Base-by-base conservation (phyloP, 306 rosid genomes). In the Cicer pinnatifidum region DNA sequence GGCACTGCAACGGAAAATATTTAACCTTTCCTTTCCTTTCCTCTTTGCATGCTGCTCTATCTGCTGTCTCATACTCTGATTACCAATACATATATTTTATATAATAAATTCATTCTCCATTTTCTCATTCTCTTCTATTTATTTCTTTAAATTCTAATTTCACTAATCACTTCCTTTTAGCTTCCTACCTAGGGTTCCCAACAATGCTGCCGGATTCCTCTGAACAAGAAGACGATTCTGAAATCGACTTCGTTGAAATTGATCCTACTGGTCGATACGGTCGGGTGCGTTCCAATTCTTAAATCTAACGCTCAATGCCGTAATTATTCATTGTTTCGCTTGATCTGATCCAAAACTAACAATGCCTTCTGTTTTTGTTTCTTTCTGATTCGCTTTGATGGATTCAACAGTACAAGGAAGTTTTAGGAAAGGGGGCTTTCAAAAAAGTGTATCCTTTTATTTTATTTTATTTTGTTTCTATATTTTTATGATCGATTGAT, bases 371-470 rank as follows among this genome's bases (percentile, higher is more conserved):
- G n/a, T 61, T 78, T 68, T 67, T 47, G n/a, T 6, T 72, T 52
- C 1, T 50, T 60, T 67, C 20, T 69, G 1, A 10, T 44, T 73
- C 50, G 3, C 40, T 53, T 72, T 78, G 17, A 39, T 72, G 76
- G 56, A 67, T 81, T 80, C 58, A 48, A 82, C 97, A 95, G 99
- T 95, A 95, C 83, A 91, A 82, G 80, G 99, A 90, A 84, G 65
- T 91, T 82, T 80, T 95, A 54, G 99, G 99, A 17, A 92, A 85
- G 64, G 99, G 97, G 11, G 99, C 99, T 57, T 95, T 91, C 86
- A 95, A 95, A 83, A 95, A 91, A 86, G 99, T 95, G 99, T 91
- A 95, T 91, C 97, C 96, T 88, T 88, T 28, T 28, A 28, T 75
- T 52, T 23, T 23, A 23, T 75, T 52, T 46, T 28, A 1, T 59